Base-by-base conservation (phyloP, 2,329 filamentous ascomycete genomes). In the Sporothrix euskadiensis region DNA sequence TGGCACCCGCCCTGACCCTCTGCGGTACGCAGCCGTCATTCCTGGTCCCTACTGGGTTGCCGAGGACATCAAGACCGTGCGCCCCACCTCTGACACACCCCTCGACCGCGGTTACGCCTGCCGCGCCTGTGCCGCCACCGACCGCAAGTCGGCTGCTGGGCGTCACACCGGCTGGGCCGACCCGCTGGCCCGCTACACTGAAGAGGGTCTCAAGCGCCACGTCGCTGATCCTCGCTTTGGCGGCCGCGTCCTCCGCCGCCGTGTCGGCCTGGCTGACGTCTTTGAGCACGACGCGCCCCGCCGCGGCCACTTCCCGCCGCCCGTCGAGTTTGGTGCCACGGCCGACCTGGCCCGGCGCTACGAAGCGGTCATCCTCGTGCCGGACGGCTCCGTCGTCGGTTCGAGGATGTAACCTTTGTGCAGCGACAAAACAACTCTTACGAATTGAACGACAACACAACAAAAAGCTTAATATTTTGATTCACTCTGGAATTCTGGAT, bases 11-110 rank as follows among this genome's bases (percentile, higher is more conserved):
- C 75, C 74, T 2, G 72, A 75, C 4, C 73, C 74, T 9, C 47
- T 75, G 52, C 74, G 75, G 2, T 76, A 76, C 44, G 75, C 75
- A 0, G 73, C 75, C 63, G 75, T 76, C 26, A 72, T 76, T 12
- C 75, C 75, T 3, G 75, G 70, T 1, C 75, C 75, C 32, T 76
- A 76, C 66, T 76, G 68, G 72, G 54, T 54, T n/a, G 61, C 14
- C 2, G 30, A 32, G 2, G 26, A 19, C 44, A 26, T 26, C 26
- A 22, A 44, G 47, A 32, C 61, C 7, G 19, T 47, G 39, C 66
- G 41, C n/a, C 19, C 26, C 12, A 32, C 30, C 16, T 9, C 39
- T 1, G 59, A 57, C 10, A 59, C 66, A 4, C 41, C 44, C 8
- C 72, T 76, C 35, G 65, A 73, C 63, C 65, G 74, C 22, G 75